These are phyloP conservation scores for Heterobasidion irregulare DNA, from an alignment of 1,284 basidiomycete genomes.

Conservation along the genomic window DNA sequence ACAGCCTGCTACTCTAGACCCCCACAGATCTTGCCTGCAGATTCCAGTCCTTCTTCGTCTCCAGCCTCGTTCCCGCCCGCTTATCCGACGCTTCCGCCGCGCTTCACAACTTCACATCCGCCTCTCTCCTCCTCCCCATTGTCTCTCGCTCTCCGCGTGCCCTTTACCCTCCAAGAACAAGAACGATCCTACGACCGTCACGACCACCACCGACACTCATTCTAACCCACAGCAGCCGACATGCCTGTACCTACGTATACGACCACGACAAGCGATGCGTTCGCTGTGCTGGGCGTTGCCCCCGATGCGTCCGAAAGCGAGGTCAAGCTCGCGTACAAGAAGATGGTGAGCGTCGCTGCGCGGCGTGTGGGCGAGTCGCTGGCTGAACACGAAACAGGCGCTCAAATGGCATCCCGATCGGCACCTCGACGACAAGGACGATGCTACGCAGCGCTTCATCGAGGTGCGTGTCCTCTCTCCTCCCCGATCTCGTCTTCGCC, in stretches of 20 bases:
- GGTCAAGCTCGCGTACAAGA: constrained; percentile 82
- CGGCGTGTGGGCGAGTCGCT: constrained; percentile 8
- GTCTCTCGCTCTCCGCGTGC: no score
- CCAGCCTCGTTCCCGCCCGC: no score
- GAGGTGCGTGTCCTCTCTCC: constrained; percentile 36
- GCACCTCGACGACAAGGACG: constrained; percentile 44
- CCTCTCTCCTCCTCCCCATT: no score
- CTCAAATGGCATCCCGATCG: constrained; percentile 91
- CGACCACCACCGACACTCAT: neutral
- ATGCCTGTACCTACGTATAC: constrained; percentile 16
- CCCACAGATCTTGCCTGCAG: no score
- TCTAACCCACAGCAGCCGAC: neutral
- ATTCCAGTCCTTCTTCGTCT: no score
- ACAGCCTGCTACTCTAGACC: no score
- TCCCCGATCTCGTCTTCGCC: neutral
- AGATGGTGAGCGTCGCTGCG: constrained; percentile 41
- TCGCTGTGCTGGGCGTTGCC: constrained; percentile 16
- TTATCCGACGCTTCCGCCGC: no score
- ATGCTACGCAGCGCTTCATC: constrained; percentile 63
- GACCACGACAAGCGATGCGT: constrained; percentile 16
- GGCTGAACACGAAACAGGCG: constrained; percentile 37
- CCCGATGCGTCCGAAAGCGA: constrained; percentile 47
- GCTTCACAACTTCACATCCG: no score
- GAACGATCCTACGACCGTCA: neutral
- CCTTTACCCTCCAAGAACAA: no score